Conservation (phyloP, 352 stramenopile genomes). For the Phytophthora idaei region DNA sequence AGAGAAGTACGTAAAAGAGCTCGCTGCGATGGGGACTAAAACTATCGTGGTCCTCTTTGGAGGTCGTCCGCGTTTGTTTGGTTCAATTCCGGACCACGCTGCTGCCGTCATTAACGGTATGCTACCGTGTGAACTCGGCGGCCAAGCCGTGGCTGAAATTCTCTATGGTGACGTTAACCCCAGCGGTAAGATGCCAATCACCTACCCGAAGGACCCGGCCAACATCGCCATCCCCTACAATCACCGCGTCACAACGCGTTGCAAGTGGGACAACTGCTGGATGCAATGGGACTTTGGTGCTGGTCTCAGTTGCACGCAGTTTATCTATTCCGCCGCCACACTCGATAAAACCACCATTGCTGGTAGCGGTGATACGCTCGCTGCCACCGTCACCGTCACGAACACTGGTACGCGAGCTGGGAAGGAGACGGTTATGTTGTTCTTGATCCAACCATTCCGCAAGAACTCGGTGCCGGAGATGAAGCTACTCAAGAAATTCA, state of each 20-base stretch:
- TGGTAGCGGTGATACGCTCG: slow-evolving; percentile 30
- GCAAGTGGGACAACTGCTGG: slow-evolving; percentile 48
- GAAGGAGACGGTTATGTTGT: slow-evolving; percentile 83
- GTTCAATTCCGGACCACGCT: slow-evolving; percentile 47
- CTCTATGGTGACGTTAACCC: slow-evolving; percentile 78
- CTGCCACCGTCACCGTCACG: slow-evolving; percentile 64
- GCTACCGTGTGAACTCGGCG: slow-evolving; percentile 73
- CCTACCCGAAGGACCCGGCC: slow-evolving; percentile 26
- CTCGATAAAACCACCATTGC: slow-evolving; percentile 37
- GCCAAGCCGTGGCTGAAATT: slow-evolving; percentile 82
- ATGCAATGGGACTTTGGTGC: slow-evolving; percentile 71
- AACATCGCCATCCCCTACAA: slow-evolving; percentile 77
- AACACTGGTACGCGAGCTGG: slow-evolving; percentile 60
- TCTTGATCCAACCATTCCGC: slow-evolving; percentile 71
- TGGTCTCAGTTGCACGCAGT: slow-evolving; percentile 74
- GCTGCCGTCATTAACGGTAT: slow-evolving; percentile 74
- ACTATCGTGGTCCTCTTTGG: slow-evolving; percentile 28
- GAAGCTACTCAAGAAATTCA: slow-evolving; percentile 85
- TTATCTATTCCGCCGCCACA: slow-evolving; percentile 52
- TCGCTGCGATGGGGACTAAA: too few relatives aligned
- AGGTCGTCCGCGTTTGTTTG: slow-evolving; percentile 77
- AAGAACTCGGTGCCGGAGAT: slow-evolving; percentile 69
- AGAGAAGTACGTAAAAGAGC: too few relatives aligned
- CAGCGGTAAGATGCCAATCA: slow-evolving; percentile 80
- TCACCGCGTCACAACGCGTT: slow-evolving; percentile 55